phyloP scores from a whole-genome alignment of 805 yeast genomes.

The Candida patagonica region DNA sequence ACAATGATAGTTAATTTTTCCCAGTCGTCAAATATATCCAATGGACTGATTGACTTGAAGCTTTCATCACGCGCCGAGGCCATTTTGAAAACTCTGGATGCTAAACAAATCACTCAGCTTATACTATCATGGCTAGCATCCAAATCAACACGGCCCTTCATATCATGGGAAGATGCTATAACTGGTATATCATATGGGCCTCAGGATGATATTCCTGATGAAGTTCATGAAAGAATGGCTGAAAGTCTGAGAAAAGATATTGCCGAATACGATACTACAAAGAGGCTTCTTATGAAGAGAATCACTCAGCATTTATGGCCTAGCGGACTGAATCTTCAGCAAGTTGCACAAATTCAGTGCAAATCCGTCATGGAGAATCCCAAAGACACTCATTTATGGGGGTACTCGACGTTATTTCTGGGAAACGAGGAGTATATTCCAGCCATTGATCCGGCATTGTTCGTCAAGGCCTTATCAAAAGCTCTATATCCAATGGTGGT shows the following conservation, averaged over 20 bases:
- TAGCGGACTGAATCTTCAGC: conserved; percentile 51
- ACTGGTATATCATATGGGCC: too few species aligned
- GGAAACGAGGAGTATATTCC: conserved; percentile 26
- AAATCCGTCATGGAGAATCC: conserved; percentile 42
- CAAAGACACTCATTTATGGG: conserved; percentile 28
- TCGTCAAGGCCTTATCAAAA: conserved; percentile 39
- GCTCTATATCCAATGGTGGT: conserved; percentile 30
- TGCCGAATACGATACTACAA: background rate
- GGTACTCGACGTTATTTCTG: conserved; percentile 23
- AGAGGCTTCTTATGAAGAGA: conserved; percentile 29
- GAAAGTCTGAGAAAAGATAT: conserved; percentile 8
- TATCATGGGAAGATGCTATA: conserved; percentile 1
- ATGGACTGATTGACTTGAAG: conserved; percentile 11
- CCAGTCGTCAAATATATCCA: conserved; percentile 3
- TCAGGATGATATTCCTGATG: background rate
- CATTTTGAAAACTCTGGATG: conserved; percentile 7
- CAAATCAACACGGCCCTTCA: conserved; percentile 6
- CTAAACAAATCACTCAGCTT: conserved; percentile 6
- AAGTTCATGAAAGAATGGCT: conserved; percentile 3
- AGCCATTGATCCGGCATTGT: conserved; percentile 39
- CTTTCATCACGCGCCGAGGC: conserved; percentile 9
- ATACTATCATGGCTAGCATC: conserved; percentile 9
- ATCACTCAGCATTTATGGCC: conserved; percentile 45
- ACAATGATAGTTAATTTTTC: background rate
- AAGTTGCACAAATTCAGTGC: conserved; percentile 62